phyloP scores from a whole-genome alignment of 352 stramenopile genomes.

The Ophiocytium majus region DNA sequence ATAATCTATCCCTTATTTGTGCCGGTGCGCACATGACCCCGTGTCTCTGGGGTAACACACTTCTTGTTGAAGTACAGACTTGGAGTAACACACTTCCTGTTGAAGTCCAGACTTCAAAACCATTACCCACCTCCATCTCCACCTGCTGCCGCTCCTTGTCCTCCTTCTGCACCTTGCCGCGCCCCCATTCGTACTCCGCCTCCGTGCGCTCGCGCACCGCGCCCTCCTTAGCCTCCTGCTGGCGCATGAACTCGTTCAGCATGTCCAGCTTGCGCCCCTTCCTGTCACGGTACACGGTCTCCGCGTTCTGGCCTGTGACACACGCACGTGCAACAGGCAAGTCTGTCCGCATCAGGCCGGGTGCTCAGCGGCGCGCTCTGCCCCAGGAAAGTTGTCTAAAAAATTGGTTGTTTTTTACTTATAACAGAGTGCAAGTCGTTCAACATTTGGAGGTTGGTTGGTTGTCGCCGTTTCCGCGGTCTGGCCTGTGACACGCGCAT shows the following conservation, averaged over 20 bases:
- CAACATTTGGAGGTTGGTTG: no score
- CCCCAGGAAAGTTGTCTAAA: no score
- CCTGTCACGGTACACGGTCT: conserved; percentile 60
- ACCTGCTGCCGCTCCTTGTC: conserved; percentile 55
- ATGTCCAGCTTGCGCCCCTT: conserved; percentile 63
- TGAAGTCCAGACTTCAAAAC: no score
- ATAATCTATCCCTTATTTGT: no score
- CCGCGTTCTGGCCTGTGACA: conserved; percentile 39
- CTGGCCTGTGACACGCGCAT: background rate
- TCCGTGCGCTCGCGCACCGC: conserved; percentile 24
- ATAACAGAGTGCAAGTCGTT: no score
- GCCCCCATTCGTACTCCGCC: conserved; percentile 62
- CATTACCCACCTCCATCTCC: conserved; percentile 61
- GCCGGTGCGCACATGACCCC: conserved; percentile 61
- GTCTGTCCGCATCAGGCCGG: no score
- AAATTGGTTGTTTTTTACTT: no score
- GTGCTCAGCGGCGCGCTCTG: no score
- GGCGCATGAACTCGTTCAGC: conserved; percentile 60
- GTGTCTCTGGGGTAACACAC: background rate
- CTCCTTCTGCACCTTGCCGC: conserved; percentile 66
- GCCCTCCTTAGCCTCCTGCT: conserved; percentile 56
- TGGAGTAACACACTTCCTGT: no score
- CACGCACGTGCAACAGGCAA: background rate
- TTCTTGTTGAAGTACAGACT: no score
- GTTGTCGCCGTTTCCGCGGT: background rate